These are phyloP conservation scores for Helicocarpus griseus DNA, from an alignment of 2,329 filamentous ascomycete species.

Conservation along the genomic window DNA sequence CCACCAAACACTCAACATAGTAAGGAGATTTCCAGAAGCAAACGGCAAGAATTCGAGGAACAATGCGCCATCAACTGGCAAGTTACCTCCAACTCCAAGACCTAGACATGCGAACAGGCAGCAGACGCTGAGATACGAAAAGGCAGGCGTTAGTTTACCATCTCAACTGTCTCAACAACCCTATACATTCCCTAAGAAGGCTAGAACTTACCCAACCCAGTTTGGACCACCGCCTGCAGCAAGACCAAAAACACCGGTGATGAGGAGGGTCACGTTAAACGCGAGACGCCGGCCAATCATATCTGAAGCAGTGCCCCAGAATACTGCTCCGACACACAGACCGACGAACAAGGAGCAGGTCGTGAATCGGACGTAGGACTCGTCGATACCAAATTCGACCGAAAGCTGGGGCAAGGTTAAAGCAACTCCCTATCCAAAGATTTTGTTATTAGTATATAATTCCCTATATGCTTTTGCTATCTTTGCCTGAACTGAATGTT, in stretches of 20 bases:
- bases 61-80: constrained; percentile 68
- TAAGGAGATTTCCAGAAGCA: constrained; percentile 62
- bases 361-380: constrained; percentile 67
- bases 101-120: constrained; percentile 53
- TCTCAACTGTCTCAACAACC: not conserved
- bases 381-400: constrained; percentile 59
- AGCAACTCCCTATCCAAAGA: constrained; percentile 54
- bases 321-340: constrained; percentile 65
- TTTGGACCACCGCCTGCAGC: constrained; percentile 56
- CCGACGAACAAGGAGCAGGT: constrained; percentile 69
- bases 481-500: not conserved
- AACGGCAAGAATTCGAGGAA: constrained; percentile 78
- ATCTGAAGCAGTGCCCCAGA: constrained; percentile 74
- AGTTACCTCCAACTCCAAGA: constrained; percentile 63
- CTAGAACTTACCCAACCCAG: constrained; percentile 46
- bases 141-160: constrained; percentile 14
- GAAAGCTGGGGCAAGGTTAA: constrained; percentile 66
- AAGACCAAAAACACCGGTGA: constrained; percentile 66
- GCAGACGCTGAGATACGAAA: constrained; percentile 41
- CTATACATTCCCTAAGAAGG: too few relatives aligned
- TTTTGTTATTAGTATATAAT: not conserved
- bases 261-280: constrained; percentile 70
- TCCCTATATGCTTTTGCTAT: not conserved
- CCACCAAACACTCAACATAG: constrained; percentile 80
- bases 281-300: constrained; percentile 67